phyloP scores from a whole-genome alignment of 768 basidiomycete species.

The Mycena filopes region DNA sequence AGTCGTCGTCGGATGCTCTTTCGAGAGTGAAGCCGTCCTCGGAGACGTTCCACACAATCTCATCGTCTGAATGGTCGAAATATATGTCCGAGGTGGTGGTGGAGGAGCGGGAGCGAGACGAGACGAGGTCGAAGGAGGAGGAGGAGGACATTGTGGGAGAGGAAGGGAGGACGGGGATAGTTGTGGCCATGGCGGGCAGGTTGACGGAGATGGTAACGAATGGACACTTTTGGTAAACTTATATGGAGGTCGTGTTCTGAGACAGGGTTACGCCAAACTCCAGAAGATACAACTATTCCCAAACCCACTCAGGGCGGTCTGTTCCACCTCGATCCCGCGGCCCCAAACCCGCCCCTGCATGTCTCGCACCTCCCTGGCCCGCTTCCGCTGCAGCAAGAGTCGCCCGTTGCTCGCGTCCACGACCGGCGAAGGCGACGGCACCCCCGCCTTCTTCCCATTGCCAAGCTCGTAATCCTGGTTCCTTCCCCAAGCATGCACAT shows the following conservation, averaged over 20 bases:
- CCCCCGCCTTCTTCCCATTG: constrained; percentile 73
- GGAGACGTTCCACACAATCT: constrained; percentile 63
- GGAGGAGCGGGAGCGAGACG: constrained; percentile 37
- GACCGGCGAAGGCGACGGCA: constrained; percentile 64
- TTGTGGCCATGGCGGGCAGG: constrained; percentile 24
- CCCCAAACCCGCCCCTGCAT: constrained; percentile 70
- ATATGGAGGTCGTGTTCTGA: constrained; percentile 26
- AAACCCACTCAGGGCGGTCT: constrained; percentile 70
- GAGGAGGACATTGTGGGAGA: constrained; percentile 39
- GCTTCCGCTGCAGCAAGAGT: constrained; percentile 65
- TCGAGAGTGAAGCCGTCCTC: constrained; percentile 36
- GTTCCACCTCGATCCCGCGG: constrained; percentile 70
- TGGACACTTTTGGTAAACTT: constrained; percentile 10
- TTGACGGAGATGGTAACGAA: constrained; percentile 26
- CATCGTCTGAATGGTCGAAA: constrained; percentile 60
- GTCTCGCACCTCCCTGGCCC: constrained; percentile 66
- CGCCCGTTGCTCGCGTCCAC: constrained; percentile 64
- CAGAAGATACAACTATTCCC: constrained; percentile 77
- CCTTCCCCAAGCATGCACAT: constrained; percentile 78
- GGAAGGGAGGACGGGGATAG: constrained; percentile 33
- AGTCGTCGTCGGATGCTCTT: constrained; percentile 58
- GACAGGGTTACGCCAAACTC: constrained; percentile 39
- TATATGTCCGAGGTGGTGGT: constrained; percentile 32
- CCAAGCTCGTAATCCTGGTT: constrained; percentile 82
- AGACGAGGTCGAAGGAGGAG: constrained; percentile 45